Percentiles rank a stretch among this genome's conserved stretches.
Evolutionary conservation across 768 basidiomycete genomes (phyloP).

Genomic region (Mycena epipterygia): DNA sequence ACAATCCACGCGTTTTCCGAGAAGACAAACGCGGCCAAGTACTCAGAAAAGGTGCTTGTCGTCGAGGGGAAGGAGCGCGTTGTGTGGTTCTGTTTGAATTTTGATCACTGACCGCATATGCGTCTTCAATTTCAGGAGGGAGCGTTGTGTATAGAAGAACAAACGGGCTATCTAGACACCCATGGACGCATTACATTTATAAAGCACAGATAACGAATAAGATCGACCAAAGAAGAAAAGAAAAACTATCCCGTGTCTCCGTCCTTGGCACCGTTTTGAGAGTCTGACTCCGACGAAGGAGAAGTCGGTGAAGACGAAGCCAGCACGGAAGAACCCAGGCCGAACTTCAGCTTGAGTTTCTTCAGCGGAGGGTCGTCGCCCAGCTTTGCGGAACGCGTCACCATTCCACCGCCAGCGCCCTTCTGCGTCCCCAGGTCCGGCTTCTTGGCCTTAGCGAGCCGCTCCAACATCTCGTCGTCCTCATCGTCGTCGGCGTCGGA

Average conservation of each 20-base stretch:
- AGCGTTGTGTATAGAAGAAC: constrained; percentile 1
- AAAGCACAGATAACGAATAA: constrained; percentile 35
- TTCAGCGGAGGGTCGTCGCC: constrained; percentile 69
- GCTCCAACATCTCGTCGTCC: constrained; percentile 74
- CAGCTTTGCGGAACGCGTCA: constrained; percentile 54
- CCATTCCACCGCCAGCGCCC: constrained; percentile 46
- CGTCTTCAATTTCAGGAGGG: no score
- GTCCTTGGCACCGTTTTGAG: constrained; percentile 43
- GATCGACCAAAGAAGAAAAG: background rate
- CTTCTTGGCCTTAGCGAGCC: constrained; percentile 73
- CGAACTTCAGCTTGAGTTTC: constrained; percentile 84
- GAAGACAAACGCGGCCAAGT: background rate
- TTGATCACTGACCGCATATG: no score
- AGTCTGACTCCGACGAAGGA: constrained; percentile 28
- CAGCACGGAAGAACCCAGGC: constrained; percentile 58
- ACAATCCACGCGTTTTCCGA: background rate
- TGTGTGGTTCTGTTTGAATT: background rate
- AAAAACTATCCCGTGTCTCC: constrained; percentile 47
- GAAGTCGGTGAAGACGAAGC: constrained; percentile 38
- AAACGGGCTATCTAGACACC: constrained; percentile 24
- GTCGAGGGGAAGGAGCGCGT: background rate
- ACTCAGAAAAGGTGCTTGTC: background rate
- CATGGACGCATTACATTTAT: constrained; percentile 27
- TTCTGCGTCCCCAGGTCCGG: constrained; percentile 64
- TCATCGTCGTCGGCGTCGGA: constrained; percentile 79